Base-by-base conservation (phyloP, 2,329 filamentous ascomycete genomes). In the Blastomyces parvus region DNA sequence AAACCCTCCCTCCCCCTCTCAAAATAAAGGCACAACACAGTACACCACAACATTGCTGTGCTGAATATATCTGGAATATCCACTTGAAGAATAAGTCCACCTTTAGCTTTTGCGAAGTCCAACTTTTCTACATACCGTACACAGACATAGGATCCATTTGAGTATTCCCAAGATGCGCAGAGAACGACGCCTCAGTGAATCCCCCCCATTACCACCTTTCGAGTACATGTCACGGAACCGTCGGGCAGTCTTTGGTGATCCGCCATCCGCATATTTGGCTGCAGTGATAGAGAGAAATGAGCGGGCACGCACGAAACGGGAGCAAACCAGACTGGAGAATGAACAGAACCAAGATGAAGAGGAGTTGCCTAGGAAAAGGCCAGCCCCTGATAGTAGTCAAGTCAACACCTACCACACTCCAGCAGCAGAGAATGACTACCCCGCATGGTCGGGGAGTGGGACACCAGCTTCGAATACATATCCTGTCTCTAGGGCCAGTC, bases 171-270 rank as follows among this genome's bases (percentile, higher is more conserved):
- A 50, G 25, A 59, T 59, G 58, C 2, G 40, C 27, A 48, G 30
- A 59, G 50, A 36, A 46, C 40, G 7, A 13, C 27, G 17, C 3
- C 14, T 9, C 13, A 36, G 58, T 46, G 27, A 38, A 59, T 48
- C 58, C 14, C 58, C 42, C 42, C 42, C 58, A 6, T 48, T 59
- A 59, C 58, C 58, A 14, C 40, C 42, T 14, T 46, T 59, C 8
- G 58, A 59, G 30, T 59, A 48, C 42, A 59, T 59, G 58, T 59
- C 42, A n/a, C 58, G 42, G 7, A 59, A 59, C 27, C 58, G 58
- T 48, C 58, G 58, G 19, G 58, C 58, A 1, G 27, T 48, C 25
- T 59, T 59, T 36, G 58, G 58, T 36, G 58, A 59, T 17, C 58
- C 58, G 2, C 58, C 58, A 19, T 59, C 58, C 58, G 17, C 42